A percentile compares a stretch with the other conserved stretches of the same genome.
These are phyloP conservation scores for Boletus fagicola DNA, from an alignment of 768 basidiomycete genomes.

Conservation along the genomic window DNA sequence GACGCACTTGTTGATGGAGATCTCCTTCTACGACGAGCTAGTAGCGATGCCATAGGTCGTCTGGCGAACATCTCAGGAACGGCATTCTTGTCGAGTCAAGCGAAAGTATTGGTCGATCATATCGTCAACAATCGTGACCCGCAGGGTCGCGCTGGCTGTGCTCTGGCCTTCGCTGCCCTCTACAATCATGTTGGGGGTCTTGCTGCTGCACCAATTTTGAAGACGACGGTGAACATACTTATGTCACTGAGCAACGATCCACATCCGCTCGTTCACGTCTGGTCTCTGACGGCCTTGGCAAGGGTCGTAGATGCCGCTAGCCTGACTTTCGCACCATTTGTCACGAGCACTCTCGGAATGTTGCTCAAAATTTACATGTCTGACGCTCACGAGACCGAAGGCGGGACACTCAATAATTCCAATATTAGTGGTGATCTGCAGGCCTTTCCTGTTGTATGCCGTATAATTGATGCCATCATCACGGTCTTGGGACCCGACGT, in stretches of 20 bases:
- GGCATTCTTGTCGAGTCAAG: conserved; percentile 78
- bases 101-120: conserved; percentile 88
- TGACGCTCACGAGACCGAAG: conserved; percentile 91
- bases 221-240: conserved; percentile 92
- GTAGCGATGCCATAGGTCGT: conserved; percentile 87
- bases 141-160: conserved; percentile 88
- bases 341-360: conserved; percentile 85
- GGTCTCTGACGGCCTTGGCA: conserved; percentile 82
- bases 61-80: conserved; percentile 81
- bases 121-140: conserved; percentile 95
- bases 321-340: conserved; percentile 86
- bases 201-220: conserved; percentile 91
- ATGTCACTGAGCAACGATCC: conserved; percentile 96
- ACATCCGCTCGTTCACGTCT: conserved; percentile 94
- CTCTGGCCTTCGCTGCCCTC: conserved; percentile 87
- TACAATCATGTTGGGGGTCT: conserved; percentile 91
- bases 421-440: conserved; percentile 91
- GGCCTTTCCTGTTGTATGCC: conserved; percentile 87
- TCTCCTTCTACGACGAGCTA: conserved; percentile 66
- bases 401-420: conserved; percentile 76
- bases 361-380: conserved; percentile 85
- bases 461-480: conserved; percentile 90
- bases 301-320: conserved; percentile 90
- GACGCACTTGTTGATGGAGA: conserved; percentile 83
- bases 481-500: conserved; percentile 94